Evolutionary conservation across 768 basidiomycete species (phyloP), one percentile per base, ranked within the genome.

Genomic region (Phanerochaete carnosa): DNA sequence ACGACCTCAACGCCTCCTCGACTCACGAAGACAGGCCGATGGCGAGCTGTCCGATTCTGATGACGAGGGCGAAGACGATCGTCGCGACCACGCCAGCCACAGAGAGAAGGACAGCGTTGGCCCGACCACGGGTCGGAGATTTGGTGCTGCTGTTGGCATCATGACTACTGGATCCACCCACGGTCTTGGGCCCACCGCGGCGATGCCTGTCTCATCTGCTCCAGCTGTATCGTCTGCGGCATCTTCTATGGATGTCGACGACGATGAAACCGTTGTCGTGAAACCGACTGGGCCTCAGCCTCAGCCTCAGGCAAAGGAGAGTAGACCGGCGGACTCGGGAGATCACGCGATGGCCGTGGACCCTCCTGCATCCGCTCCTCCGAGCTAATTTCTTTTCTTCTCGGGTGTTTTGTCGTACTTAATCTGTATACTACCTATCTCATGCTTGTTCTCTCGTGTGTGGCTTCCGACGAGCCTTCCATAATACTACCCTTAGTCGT

Each of bases 1-100:
- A 53, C 82, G 91, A 65, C 87, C 90, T 25, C 84, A 83, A 66
- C 83, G 88, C 16, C 74, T 94, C 9, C 83, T 95, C 33, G 96
- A 99, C 70, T 83, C 87, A 25, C 80, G 88, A 25, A 80, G 90
- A 62, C 94, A 95, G 71, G 84, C 83, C 4, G 94, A 96, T 43
- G 90, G 89, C 23, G 93, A 95, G 68, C 80, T 97, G 13, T 97
- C 94, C 7, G 97, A 99, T 72, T 98, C 97, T 1, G 97, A 99
- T 64, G 97, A 99, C 70, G 97, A 99, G 75, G 95, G 94, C 19
- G 90, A 90, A 66, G 95, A 92, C 47, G 92, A 88, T 1, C 82
- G 95, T 57, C 80, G 88, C 60, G 81, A 94, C 66, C 86, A 87
- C 60, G 76, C 82, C 9, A 76, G 77, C 37, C 84, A 89, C 71